Percentiles rank a stretch among this genome's conserved stretches.
These are phyloP conservation scores for Phialocephala sp. DNA, from an alignment of 2,329 filamentous ascomycete species.

Conservation along the genomic window DNA sequence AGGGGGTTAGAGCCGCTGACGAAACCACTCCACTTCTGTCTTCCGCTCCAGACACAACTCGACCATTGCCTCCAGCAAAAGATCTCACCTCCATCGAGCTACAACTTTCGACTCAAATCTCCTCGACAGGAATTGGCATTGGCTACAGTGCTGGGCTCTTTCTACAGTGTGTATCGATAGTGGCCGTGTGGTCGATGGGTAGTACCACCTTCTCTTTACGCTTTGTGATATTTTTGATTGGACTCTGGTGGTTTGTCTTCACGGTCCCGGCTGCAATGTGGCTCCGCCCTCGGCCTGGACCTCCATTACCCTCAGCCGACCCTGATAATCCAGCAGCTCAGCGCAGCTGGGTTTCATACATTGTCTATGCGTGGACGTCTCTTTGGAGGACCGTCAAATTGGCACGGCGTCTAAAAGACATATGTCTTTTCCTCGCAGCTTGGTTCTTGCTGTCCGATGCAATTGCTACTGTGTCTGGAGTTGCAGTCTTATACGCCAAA, in stretches of 20 bases:
- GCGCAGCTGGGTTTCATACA: slow-evolving; percentile 70
- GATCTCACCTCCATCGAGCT: slow-evolving; percentile 70
- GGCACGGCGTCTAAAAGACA: slow-evolving; percentile 74
- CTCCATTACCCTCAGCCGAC: slow-evolving; percentile 63
- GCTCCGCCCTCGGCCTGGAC: slow-evolving; percentile 87
- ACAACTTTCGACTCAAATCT: slow-evolving; percentile 86
- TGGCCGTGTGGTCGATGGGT: slow-evolving; percentile 73
- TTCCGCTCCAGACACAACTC: slow-evolving; percentile 26
- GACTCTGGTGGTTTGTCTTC: slow-evolving; percentile 91
- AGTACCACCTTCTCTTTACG: slow-evolving; percentile 86
- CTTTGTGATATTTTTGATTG: slow-evolving; percentile 84
- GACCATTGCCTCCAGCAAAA: slow-evolving; percentile 48
- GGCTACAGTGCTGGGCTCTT: slow-evolving; percentile 88
- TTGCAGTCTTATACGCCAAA: slow-evolving; percentile 94
- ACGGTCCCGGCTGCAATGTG: slow-evolving; percentile 87
- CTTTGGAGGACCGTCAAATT: slow-evolving; percentile 80
- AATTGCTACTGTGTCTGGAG: slow-evolving; percentile 92
- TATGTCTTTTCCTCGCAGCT: slow-evolving; percentile 79
- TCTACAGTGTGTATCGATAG: slow-evolving; percentile 80
- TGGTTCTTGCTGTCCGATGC: slow-evolving; percentile 97
- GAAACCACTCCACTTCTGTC: slow-evolving; percentile 56
- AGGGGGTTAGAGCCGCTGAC: slow-evolving; percentile 40
- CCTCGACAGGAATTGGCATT: slow-evolving; percentile 89
- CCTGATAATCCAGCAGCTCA: slow-evolving; percentile 38
- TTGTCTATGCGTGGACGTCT: slow-evolving; percentile 84